Conservation (phyloP, 257 asterid genomes). For the Nicotiana noctiflora region DNA sequence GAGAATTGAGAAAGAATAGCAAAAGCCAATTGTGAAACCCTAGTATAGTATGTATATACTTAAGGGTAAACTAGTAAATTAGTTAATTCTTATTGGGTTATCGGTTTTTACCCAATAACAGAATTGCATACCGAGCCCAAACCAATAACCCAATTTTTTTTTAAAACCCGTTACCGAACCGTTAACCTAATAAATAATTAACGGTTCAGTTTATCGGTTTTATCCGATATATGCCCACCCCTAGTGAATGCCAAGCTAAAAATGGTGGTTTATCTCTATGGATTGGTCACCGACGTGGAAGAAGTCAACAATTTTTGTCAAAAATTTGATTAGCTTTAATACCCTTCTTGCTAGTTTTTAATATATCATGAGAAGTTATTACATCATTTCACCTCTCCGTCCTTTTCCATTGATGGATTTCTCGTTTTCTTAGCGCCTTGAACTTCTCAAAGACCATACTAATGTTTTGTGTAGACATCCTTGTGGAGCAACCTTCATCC, state of each 20-base stretch:
- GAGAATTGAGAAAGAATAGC: too few relatives aligned
- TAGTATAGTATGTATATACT: too few relatives aligned
- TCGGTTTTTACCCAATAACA: too few relatives aligned
- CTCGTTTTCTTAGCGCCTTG: not conserved
- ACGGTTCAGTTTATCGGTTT: too few relatives aligned
- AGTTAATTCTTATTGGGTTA: too few relatives aligned
- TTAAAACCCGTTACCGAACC: too few relatives aligned
- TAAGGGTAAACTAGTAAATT: too few relatives aligned
- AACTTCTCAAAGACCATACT: conserved; percentile 12
- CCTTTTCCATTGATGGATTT: not conserved
- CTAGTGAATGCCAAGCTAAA: not conserved
- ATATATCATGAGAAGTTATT: not conserved
- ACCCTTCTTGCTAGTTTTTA: not conserved
- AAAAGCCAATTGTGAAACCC: too few relatives aligned
- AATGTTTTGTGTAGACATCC: conserved; percentile 54
- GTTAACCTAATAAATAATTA: too few relatives aligned
- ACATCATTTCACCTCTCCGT: not conserved
- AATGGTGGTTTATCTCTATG: not conserved
- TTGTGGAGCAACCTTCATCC: conserved; percentile 84
- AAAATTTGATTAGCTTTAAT: not conserved
- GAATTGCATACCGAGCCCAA: too few relatives aligned
- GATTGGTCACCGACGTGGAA: not conserved
- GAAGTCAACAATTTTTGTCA: not conserved
- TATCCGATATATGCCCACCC: too few relatives aligned
- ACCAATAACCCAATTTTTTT: too few relatives aligned